Conservation (phyloP, 2,329 filamentous ascomycete species). For the Microdochium nivale region DNA sequence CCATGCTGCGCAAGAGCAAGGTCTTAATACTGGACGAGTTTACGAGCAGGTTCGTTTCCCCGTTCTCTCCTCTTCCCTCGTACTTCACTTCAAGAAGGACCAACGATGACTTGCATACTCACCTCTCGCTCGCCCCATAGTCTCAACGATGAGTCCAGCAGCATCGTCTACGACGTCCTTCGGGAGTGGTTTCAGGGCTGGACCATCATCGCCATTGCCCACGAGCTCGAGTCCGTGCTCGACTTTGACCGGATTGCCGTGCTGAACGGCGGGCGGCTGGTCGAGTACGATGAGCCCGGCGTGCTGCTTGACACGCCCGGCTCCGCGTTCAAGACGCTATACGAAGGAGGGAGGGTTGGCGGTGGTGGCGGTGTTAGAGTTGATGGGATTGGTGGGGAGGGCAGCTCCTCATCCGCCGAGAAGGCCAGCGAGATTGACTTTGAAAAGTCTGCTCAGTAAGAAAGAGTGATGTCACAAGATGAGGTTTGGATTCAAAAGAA, state of each 20-base stretch:
- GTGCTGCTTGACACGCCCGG: slow-evolving; percentile 1
- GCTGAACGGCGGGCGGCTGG: slow-evolving; percentile 17
- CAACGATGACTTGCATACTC: too few relatives aligned
- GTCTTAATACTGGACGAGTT: slow-evolving; percentile 53
- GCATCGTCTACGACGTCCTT: slow-evolving; percentile 4
- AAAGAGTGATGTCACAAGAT: background rate
- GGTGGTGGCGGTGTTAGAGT: background rate
- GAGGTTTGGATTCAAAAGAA: too few relatives aligned
- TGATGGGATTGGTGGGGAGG: background rate
- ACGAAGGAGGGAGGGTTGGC: background rate
- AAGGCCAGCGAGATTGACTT: background rate
- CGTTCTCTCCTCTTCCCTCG: background rate
- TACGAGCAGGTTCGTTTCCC: slow-evolving; percentile 18
- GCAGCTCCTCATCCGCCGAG: background rate
- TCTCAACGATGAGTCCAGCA: slow-evolving; percentile 5
- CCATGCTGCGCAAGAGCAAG: slow-evolving; percentile 49
- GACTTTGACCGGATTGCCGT: slow-evolving; percentile 25
- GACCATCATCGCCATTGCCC: slow-evolving; percentile 25
- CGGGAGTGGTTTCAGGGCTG: slow-evolving; percentile 5
- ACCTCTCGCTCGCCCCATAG: too few relatives aligned
- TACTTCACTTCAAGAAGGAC: background rate
- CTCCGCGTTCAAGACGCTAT: background rate
- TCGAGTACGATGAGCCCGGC: slow-evolving; percentile 17
- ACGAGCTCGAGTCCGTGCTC: slow-evolving; percentile 20
- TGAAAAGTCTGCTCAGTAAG: background rate